Base-by-base conservation (phyloP, 164 flowering plant genomes). In the Warburgia ugandensis region DNA sequence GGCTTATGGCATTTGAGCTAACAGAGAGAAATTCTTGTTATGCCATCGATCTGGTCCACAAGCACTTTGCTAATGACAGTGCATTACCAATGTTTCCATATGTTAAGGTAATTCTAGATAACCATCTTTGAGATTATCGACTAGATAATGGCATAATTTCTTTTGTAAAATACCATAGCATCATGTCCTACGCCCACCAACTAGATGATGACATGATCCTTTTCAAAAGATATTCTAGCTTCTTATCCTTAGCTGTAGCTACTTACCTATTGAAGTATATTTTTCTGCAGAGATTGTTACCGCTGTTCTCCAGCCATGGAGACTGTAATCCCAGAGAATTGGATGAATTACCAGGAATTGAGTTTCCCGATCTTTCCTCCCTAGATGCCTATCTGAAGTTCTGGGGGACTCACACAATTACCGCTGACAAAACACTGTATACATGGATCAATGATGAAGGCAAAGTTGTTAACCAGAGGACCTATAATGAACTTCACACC, bases 1-100 rank as follows among this genome's bases (percentile, higher is more conserved):
- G 95, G 27, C 85, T 85, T 11, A 68, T 74, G 80, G 90, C 87
- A 29, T 85, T 85, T 63, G 95, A 85, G 69, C 84, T 85, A 42
- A 85, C 90, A 5, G 90, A 85, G 65, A 80, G 95, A 55, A 85
- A 82, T 67, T 73, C 95, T 50, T 68, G 80, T 41, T 85, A 85
- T 61, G 66, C 89, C 30, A 75, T 77, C 76, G 77, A 75, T 49
- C 66, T 78, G 21, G 61, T 77, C 16, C 62, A 77, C 68, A 82
- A 74, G 71, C 85, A 82, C 67, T 85, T 82, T 45, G 83, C 95
- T n/a, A 63, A 38, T 51, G 56, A 68, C 28, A 61, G 54, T 53
- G 33, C 78, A 29, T 5, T 49, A 37, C 95, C 83, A 10, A 29
- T 26, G 29, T 69, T 68, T 65, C 83, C 87, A 33, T 82, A 85